Base-by-base conservation (phyloP, 306 rosid genomes). In the Elaeagnus macrophylla region DNA sequence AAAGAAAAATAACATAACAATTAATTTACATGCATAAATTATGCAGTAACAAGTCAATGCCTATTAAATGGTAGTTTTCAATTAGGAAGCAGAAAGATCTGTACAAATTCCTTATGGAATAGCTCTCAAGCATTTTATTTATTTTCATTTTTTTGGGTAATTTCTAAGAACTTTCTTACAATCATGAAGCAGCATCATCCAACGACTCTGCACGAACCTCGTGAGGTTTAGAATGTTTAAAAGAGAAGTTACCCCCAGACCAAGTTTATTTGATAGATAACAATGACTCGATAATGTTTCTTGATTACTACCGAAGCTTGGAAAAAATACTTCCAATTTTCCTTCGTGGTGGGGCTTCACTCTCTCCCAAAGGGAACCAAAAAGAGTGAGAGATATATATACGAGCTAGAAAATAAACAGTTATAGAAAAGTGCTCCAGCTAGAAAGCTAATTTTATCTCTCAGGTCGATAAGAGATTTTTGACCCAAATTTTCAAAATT, bases 181-280 rank as follows among this genome's bases (percentile, higher is more conserved):
- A 70, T 75, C 61, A 71, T 55, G n/a, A n/a, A 64, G 52, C 60
- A 19, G 60, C 75, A 70, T 63, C 60, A 47, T 56, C 67, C 66
- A 48, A 48, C 46, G 65, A 39, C 54, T 48, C 69, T 54, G 73
- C 71, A 65, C 58, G 60, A 66, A 58, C 47, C 54, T 57, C 64
- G 58, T 39, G 44, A 70, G 61, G 52, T 63, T 70, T 59, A 56
- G 79, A 75, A 78, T 73, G 83, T 76, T 79, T 71, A 79, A 66
- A 57, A 57, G 57, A 79, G 48, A 76, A 73, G 85, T 68, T 66
- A 76, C 66, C 82, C 73, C n/a, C n/a, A n/a, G n/a, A n/a, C 48
- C 46, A 71, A 70, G 44, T 65, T 75, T 74, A 73, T 70, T 76
- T 76, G 80, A 82, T 58, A 43, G 48, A 12, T 5, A 17, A 38